A percentile compares a stretch with the other conserved stretches of the same genome.
These are phyloP conservation scores for Moricandia arvensis DNA, from an alignment of 345 rosid species.

Conservation along the genomic window DNA sequence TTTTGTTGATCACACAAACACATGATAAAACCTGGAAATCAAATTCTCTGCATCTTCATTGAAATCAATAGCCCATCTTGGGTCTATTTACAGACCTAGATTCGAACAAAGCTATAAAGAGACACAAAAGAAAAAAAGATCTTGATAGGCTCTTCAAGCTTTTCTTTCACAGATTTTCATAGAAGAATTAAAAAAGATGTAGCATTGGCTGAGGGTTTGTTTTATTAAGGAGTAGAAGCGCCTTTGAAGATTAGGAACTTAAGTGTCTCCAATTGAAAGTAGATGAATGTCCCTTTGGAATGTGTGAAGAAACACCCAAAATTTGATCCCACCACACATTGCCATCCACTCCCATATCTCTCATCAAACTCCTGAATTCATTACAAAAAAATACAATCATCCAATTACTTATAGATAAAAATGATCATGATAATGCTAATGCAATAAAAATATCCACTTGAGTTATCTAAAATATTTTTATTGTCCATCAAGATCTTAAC, in stretches of 20 bases:
- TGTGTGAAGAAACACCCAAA: conserved; percentile 81
- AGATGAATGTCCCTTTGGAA: conserved; percentile 68
- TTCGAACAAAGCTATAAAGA: conserved; percentile 8
- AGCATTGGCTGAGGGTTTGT: background rate
- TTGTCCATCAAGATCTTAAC: background rate
- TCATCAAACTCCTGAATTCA: conserved; percentile 61
- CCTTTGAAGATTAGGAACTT: conserved; percentile 74
- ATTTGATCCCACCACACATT: conserved; percentile 77
- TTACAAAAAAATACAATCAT: background rate
- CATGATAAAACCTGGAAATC: background rate
- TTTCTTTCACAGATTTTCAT: background rate
- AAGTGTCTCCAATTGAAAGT: conserved; percentile 66
- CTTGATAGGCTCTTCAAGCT: background rate
- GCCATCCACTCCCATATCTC: conserved; percentile 68
- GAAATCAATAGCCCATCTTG: conserved; percentile 2
- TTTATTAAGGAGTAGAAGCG: conserved; percentile 42
- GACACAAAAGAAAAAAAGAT: background rate
- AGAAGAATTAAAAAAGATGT: background rate
- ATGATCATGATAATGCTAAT: background rate
- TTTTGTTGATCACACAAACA: conserved; percentile 17
- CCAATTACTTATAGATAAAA: background rate
- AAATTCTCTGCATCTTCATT: background rate
- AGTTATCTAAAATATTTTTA: background rate
- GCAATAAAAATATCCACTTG: background rate
- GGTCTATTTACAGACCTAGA: conserved; percentile 23